Evolutionary conservation across 495 filamentous ascomycete genomes (phyloP).

Genomic region (Letharia lupina): DNA sequence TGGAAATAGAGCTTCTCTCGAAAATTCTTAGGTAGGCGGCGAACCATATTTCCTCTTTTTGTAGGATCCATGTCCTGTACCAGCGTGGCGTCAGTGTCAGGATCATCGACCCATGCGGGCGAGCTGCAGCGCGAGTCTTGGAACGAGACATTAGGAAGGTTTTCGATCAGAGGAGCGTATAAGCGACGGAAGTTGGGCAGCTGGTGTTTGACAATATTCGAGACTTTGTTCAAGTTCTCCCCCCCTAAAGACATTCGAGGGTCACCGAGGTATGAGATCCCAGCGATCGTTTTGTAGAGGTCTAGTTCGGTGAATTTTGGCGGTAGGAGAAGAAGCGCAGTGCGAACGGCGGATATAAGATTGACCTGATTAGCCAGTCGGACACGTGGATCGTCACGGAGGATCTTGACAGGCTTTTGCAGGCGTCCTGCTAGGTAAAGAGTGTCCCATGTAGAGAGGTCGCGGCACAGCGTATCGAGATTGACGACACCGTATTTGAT

Average conservation of each 20-base stretch:
- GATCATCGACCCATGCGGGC: conserved; percentile 58
- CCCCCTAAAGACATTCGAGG: conserved; percentile 81
- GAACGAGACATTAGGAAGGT: conserved; percentile 80
- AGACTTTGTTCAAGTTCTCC: conserved; percentile 87
- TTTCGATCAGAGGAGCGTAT: conserved; percentile 80
- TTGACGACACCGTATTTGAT: conserved; percentile 98
- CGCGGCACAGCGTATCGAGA: conserved; percentile 72
- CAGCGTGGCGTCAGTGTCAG: conserved; percentile 50
- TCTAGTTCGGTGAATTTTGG: conserved; percentile 76
- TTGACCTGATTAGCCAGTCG: conserved; percentile 93
- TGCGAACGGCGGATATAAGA: conserved; percentile 80
- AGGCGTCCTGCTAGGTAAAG: conserved; percentile 89
- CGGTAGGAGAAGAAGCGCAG: conserved; percentile 78
- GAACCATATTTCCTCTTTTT: conserved; percentile 90
- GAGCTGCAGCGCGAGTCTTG: conserved; percentile 56
- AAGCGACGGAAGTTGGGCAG: conserved; percentile 83
- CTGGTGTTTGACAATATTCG: conserved; percentile 87
- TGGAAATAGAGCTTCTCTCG: conserved; percentile 84
- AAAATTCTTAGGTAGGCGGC: conserved; percentile 81
- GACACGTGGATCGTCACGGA: conserved; percentile 84
- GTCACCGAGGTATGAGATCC: conserved; percentile 89
- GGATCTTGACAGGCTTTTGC: conserved; percentile 96
- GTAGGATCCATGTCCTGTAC: conserved; percentile 85
- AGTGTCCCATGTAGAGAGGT: conserved; percentile 83
- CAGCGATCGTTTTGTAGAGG: conserved; percentile 80